Conservation (phyloP, 139 green algal genomes). For the Ettlia oleoabundans region DNA sequence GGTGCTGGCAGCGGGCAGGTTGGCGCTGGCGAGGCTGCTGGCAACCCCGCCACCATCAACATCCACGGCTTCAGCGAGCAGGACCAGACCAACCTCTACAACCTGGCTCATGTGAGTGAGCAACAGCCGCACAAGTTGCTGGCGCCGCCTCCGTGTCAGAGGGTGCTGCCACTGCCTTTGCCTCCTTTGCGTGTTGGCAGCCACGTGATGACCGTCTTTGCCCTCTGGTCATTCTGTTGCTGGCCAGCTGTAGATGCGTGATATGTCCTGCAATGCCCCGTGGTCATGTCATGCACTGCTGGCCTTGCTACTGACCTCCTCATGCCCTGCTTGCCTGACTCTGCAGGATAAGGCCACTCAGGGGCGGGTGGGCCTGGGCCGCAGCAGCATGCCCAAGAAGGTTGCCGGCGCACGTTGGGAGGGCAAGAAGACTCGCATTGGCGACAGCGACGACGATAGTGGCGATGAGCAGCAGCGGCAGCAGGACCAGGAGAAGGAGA, state of each 20-base stretch:
- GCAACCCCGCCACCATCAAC: slow-evolving; percentile 34
- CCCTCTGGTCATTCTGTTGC: too few relatives aligned
- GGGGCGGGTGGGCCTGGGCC: slow-evolving; percentile 79
- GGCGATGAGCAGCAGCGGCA: slow-evolving; percentile 44
- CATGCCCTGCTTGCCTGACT: too few relatives aligned
- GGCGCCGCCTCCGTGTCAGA: too few relatives aligned
- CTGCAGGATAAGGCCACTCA: slow-evolving; percentile 65
- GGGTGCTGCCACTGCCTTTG: too few relatives aligned
- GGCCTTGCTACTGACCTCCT: background rate
- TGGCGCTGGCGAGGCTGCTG: slow-evolving; percentile 1
- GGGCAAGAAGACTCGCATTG: slow-evolving; percentile 79
- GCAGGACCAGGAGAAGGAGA: slow-evolving; percentile 41
- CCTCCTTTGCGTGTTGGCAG: background rate
- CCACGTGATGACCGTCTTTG: too few relatives aligned
- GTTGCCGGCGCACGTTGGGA: slow-evolving; percentile 80
- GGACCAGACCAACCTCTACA: slow-evolving; percentile 89
- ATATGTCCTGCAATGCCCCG: background rate
- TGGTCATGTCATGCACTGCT: background rate
- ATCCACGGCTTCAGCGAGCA: slow-evolving; percentile 79
- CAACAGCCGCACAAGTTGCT: slow-evolving; percentile 19
- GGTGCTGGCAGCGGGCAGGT: background rate
- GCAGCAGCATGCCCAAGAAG: slow-evolving; percentile 77
- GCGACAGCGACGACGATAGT: slow-evolving; percentile 61
- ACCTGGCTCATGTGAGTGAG: slow-evolving; percentile 60
- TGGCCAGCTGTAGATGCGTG: background rate